These are phyloP conservation scores for Suillus hirtellus DNA, from an alignment of 768 basidiomycete species.

Conservation along the genomic window DNA sequence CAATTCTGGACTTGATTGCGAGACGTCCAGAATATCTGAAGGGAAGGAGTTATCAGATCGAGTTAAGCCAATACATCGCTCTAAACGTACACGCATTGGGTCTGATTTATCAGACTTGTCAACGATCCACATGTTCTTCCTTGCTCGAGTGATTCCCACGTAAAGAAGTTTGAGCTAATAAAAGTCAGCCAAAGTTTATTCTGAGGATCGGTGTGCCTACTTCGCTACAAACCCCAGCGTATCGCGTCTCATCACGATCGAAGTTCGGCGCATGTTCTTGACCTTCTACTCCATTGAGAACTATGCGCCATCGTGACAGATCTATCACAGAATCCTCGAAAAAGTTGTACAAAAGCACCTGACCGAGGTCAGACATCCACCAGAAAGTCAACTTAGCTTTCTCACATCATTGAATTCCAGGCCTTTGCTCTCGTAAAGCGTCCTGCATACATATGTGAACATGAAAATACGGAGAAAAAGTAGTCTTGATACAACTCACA, in stretches of 20 bases:
- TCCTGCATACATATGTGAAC: slow-evolving; percentile 20
- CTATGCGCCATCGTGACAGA: slow-evolving; percentile 57
- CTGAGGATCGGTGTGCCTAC: slow-evolving; percentile 31
- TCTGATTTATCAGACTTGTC: slow-evolving; percentile 58
- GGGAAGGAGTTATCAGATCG: background rate
- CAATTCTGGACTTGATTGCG: slow-evolving; percentile 48
- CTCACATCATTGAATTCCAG: slow-evolving; percentile 27
- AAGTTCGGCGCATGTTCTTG: slow-evolving; percentile 43
- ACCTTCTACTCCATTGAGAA: slow-evolving; percentile 45
- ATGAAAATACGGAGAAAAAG: background rate
- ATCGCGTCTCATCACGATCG: slow-evolving; percentile 42
- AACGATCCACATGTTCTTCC: slow-evolving; percentile 69
- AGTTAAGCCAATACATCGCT: background rate
- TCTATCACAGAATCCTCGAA: slow-evolving; percentile 63
- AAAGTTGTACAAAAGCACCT: slow-evolving; percentile 78
- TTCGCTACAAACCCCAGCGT: slow-evolving; percentile 59
- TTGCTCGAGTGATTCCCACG: slow-evolving; percentile 69
- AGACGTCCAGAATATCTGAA: slow-evolving; percentile 53
- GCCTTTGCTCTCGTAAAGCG: slow-evolving; percentile 35
- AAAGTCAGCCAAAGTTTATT: background rate
- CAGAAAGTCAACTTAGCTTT: too few species aligned
- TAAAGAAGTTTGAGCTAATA: slow-evolving; percentile 65
- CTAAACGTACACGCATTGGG: slow-evolving; percentile 52
- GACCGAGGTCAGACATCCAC: slow-evolving; percentile 2
- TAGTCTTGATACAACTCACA: slow-evolving; percentile 40